A percentile compares a stretch with the other conserved stretches of the same genome.
Evolutionary conservation across 495 filamentous ascomycete species (phyloP).

Genomic region (Gamarada debralockiae): DNA sequence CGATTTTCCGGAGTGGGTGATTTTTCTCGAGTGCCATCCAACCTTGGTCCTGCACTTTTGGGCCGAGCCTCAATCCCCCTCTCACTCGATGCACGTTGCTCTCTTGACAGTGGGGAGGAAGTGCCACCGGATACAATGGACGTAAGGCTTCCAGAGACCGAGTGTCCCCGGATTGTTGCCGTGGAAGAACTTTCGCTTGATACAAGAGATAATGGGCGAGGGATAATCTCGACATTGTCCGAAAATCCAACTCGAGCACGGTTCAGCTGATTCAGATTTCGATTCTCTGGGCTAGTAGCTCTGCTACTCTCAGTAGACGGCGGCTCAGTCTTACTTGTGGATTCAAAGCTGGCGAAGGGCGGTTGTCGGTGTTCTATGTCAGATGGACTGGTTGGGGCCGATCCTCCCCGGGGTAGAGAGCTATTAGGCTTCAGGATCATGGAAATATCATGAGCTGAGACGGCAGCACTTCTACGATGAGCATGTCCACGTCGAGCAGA

Average conservation of each 20-base stretch:
- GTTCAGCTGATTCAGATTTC: slow-evolving; percentile 34
- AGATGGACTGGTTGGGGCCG: slow-evolving; percentile 64
- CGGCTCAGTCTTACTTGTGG: not conserved
- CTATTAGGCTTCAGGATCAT: slow-evolving; percentile 56
- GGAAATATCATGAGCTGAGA: slow-evolving; percentile 79
- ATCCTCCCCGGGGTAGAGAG: slow-evolving; percentile 45
- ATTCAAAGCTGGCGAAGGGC: slow-evolving; percentile 24
- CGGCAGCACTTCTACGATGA: slow-evolving; percentile 69
- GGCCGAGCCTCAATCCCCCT: slow-evolving; percentile 38
- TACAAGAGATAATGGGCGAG: slow-evolving; percentile 66
- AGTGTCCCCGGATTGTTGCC: slow-evolving; percentile 57
- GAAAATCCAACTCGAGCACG: slow-evolving; percentile 56
- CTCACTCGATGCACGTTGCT: slow-evolving; percentile 31
- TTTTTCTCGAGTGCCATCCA: slow-evolving; percentile 33
- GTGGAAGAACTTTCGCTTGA: slow-evolving; percentile 73
- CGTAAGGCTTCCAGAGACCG: slow-evolving; percentile 58
- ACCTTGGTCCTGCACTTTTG: slow-evolving; percentile 48
- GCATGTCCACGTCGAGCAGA: slow-evolving; percentile 69
- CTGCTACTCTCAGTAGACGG: not conserved
- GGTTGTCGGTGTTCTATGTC: slow-evolving; percentile 33
- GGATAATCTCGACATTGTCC: slow-evolving; percentile 62
- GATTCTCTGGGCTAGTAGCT: slow-evolving; percentile 25
- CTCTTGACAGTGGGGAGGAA: slow-evolving; percentile 29
- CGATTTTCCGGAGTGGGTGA: not conserved
- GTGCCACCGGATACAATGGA: slow-evolving; percentile 51